Conservation (phyloP, 1,139 yeast species). For the Pneumocystis sp. region DNA sequence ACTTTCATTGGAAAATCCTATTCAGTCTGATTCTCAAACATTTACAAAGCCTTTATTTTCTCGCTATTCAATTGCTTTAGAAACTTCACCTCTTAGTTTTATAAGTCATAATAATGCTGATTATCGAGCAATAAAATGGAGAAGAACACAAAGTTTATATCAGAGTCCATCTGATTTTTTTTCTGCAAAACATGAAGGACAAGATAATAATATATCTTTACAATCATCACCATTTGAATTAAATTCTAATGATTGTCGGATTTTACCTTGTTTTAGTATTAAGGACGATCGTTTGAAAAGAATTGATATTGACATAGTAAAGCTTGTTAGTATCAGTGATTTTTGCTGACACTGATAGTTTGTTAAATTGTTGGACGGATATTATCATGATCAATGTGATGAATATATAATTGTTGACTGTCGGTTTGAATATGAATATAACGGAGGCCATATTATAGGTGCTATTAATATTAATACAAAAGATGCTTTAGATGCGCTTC, state of each 20-base stretch:
- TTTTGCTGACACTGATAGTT: neutral
- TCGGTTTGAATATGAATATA: constrained; percentile 78
- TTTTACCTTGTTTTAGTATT: constrained; percentile 31
- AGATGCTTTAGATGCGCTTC: constrained; percentile 42
- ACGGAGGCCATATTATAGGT: constrained; percentile 80
- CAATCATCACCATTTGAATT: constrained; percentile 8
- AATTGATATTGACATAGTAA: constrained; percentile 50
- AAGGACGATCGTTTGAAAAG: constrained; percentile 60
- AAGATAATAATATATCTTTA: constrained; percentile 1
- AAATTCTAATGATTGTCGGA: constrained; percentile 20
- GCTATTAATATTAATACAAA: constrained; percentile 68
- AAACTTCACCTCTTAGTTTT: constrained; percentile 9
- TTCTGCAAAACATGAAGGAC: constrained; percentile 17
- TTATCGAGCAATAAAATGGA: constrained; percentile 1
- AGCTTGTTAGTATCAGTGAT: constrained; percentile 14
- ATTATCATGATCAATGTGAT: constrained; percentile 40
- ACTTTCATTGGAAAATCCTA: constrained; percentile 7
- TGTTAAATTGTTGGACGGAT: constrained; percentile 41
- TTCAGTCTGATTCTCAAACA: constrained; percentile 9
- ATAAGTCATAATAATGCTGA: constrained; percentile 3
- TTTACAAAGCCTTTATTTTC: constrained; percentile 10
- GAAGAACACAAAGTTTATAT: constrained; percentile 3
- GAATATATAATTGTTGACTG: constrained; percentile 62
- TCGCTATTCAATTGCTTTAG: constrained; percentile 7
- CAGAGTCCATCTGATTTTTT: constrained; percentile 8